phyloP scores from a whole-genome alignment of 2,329 filamentous ascomycete species.

The Sporothrix schenckii region DNA sequence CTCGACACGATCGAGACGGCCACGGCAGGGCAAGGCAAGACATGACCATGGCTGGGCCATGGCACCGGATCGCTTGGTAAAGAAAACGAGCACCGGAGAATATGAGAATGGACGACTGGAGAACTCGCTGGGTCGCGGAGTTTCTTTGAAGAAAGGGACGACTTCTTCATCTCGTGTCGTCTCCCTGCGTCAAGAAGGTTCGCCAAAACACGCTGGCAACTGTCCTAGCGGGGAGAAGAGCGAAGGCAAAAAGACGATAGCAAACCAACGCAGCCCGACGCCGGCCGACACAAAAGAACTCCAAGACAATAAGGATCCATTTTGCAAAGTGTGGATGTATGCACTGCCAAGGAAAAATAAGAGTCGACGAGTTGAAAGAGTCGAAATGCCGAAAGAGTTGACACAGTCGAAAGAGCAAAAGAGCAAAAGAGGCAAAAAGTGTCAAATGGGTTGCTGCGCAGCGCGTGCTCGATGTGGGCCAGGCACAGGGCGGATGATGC shows the following conservation, averaged over 20 bases:
- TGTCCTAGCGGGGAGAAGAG: too few species aligned
- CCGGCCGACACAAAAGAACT: too few species aligned
- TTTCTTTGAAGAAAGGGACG: constrained; percentile 9
- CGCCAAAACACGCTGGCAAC: too few species aligned
- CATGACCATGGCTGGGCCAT: constrained; percentile 17
- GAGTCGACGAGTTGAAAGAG: too few species aligned
- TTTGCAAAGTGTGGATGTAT: too few species aligned
- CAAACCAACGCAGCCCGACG: background rate
- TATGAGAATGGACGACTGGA: background rate
- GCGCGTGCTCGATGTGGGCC: background rate
- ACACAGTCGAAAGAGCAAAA: too few species aligned
- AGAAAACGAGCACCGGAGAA: background rate
- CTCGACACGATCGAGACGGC: background rate
- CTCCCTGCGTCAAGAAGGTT: constrained; percentile 4
- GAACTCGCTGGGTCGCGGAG: background rate
- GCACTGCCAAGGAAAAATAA: background rate
- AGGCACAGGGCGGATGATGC: constrained; percentile 8
- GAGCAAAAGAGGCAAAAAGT: too few species aligned
- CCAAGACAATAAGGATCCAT: background rate
- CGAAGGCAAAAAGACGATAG: background rate
- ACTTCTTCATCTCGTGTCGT: constrained; percentile 26
- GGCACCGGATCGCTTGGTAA: background rate
- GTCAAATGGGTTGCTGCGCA: constrained; percentile 3
- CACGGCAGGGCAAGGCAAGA: constrained; percentile 24
- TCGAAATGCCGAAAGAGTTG: too few species aligned